Evolutionary conservation across 257 asterid genomes (phyloP).

Genomic region (Jacaranda mimosifolia): DNA sequence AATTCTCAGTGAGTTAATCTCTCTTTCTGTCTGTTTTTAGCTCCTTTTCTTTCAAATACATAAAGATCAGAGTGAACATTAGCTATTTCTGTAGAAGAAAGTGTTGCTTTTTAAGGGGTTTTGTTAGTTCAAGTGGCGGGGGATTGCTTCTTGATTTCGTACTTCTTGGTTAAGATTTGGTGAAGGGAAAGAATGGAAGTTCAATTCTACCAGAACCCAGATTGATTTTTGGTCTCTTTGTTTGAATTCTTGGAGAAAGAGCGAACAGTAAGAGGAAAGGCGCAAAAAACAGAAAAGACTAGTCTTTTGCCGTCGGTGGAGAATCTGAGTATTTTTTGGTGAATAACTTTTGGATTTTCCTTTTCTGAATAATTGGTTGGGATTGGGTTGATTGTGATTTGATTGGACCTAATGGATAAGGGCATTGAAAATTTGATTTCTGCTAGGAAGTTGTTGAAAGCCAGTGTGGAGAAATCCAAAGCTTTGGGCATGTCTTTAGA

Average conservation of each 20-base stretch:
- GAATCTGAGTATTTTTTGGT: constrained; percentile 18
- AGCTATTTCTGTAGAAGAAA: not conserved
- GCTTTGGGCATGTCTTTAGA: constrained; percentile 61
- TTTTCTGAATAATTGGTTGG: constrained; percentile 17
- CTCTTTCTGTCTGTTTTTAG: not conserved
- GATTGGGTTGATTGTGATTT: constrained; percentile 32
- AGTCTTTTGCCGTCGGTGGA: constrained; percentile 20
- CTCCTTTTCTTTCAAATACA: not conserved
- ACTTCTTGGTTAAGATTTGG: constrained; percentile 31
- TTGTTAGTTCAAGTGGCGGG: constrained; percentile 35
- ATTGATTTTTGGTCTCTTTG: constrained; percentile 26
- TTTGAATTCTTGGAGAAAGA: constrained; percentile 1
- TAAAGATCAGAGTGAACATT: not conserved
- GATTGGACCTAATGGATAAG: constrained; percentile 55
- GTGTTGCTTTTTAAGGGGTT: constrained; percentile 25
- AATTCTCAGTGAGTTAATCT: constrained; percentile 46
- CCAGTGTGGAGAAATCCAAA: constrained; percentile 74
- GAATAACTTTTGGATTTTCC: not conserved
- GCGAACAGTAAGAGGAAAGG: constrained; percentile 11
- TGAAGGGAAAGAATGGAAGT: constrained; percentile 41
- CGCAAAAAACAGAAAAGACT: not conserved
- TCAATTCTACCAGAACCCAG: constrained; percentile 38
- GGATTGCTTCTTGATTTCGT: constrained; percentile 13
- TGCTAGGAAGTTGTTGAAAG: constrained; percentile 70
- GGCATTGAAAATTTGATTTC: constrained; percentile 64